phyloP scores from a whole-genome alignment of 1,139 yeast genomes.

The Taphrina wiesneri region DNA sequence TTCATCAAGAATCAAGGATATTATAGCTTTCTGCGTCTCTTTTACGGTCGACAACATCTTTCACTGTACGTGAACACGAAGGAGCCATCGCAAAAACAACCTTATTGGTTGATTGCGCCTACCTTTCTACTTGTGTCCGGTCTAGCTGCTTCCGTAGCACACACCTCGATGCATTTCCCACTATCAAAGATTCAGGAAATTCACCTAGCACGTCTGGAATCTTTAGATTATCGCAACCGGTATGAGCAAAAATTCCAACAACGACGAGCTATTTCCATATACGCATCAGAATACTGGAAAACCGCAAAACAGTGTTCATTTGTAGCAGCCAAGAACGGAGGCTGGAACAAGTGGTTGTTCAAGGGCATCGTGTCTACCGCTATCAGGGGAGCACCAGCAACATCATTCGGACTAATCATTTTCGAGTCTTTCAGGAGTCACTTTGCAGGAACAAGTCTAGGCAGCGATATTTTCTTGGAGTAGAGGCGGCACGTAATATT shows the following conservation, averaged over 20 bases:
- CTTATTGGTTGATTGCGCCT: constrained; percentile 48
- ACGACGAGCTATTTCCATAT: constrained; percentile 35
- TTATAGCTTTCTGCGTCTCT: constrained; percentile 34
- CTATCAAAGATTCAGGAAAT: constrained; percentile 74
- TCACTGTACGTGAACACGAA: constrained; percentile 5
- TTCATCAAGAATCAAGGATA: constrained; percentile 54
- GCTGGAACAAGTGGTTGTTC: constrained; percentile 58
- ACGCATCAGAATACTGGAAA: constrained; percentile 39
- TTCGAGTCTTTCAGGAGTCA: constrained; percentile 75
- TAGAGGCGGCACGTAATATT: not conserved
- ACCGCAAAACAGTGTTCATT: constrained; percentile 38
- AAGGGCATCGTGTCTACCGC: constrained; percentile 76
- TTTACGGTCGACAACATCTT: constrained; percentile 35
- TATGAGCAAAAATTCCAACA: constrained; percentile 18
- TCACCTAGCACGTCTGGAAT: constrained; percentile 76
- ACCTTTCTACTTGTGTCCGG: constrained; percentile 82
- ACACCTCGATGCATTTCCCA: constrained; percentile 81
- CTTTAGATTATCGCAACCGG: constrained; percentile 58
- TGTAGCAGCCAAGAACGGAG: constrained; percentile 35
- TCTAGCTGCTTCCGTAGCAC: constrained; percentile 76
- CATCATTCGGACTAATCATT: constrained; percentile 79
- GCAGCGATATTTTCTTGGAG: constrained; percentile 20
- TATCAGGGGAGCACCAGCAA: constrained; percentile 76
- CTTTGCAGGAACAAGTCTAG: constrained; percentile 37
- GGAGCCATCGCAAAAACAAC: not conserved